Evolutionary conservation across 257 asterid species (phyloP), one percentile per base, ranked within the genome.

Genomic region (Solanum tarijense): DNA sequence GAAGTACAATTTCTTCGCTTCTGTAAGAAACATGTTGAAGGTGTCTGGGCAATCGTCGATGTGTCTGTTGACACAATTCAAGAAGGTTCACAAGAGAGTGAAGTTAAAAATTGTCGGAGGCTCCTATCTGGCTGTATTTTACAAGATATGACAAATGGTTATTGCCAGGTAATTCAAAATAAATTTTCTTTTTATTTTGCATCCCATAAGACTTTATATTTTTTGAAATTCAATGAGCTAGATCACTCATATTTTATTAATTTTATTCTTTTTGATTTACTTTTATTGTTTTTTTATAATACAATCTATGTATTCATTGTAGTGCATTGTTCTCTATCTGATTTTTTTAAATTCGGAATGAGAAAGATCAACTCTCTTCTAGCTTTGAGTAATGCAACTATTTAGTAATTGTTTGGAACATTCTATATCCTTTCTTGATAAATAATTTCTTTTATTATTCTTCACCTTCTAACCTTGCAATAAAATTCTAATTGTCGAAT

Each of bases 41-140:
- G 92, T 84, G 85, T 81, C 38, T 95, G 99, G 99, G 96, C 93
- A 20, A 95, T 96, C 25, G 99, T 95, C 81, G 98, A 96, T 55
- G 92, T 95, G 74, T 95, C 98, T 25, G 91, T 93, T 27, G 96
- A 95, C 48, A 1, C 87, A 66, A 68, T 91, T 12, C 89, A 89
- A 86, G 95, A 91, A 69, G 92, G 90, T 69, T n/a, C 90, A 20
- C 39, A 79, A 29, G 90, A 92, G 39, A 90, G 84, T 5, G 18
- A 88, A 14, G 41, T 86, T 81, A 43, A 79, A 4, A 91, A 83
- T 79, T 94, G 94, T 90, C 89, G 96, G 83, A 94, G 98, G 93
- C 97, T 93, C n/a, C 98, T 98, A 87, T 95, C 99, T 2, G 98
- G 99, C 68, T 95, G 94, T 87, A 86, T 96, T 69, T 88, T 96